Evolutionary conservation across 352 stramenopile genomes (phyloP), one percentile per base, ranked within the genome.

Genomic region (Pythium sukuiense): DNA sequence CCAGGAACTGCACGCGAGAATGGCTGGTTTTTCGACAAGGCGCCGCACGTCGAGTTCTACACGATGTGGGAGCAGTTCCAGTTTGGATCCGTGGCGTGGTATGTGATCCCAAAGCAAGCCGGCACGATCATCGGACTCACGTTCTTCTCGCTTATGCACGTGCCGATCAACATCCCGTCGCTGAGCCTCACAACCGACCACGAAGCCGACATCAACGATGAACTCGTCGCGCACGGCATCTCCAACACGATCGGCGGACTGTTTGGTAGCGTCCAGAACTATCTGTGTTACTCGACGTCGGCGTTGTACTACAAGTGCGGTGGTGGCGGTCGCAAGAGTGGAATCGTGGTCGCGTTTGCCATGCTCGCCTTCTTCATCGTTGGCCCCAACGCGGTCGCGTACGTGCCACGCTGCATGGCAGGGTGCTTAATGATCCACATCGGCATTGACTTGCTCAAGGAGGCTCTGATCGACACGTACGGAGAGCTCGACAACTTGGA

Each of bases 161-260:
- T 98, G 39, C 95, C 95, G 0, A 98, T 99, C 59, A 98, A 98
- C 67, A 98, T 98, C 66, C 94, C 96, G 53, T 94, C 86, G 12
- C 72, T 97, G 30, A 89, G 83, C 65, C 75, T 96, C 46, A 92
- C 87, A 5, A 93, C 81, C 1, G 84, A 87, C 69, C 81, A 83
- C 37, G 92, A 98, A 69, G 81, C 84, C 53, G 90, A 98, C 71
- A 98, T 98, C 65, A 98, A 98, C 66, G 79, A 88, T 27, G 94
- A 98, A 64, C 80, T 98, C 14, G 83, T 97, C 4, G 89, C 90
- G 16, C 94, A 98, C 67, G 94, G 94, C 30, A 93, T 95, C 67
- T 96, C 89, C 24, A 98, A 98, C 72, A 81, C 80, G 0, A 59
- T 97, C 18, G 81, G 79, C n/a, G 93, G 92, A 32, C 48, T 97